A percentile compares a stretch with the other conserved stretches of the same genome.
phyloP scores from a whole-genome alignment of 2,329 filamentous ascomycete species.

The Neofusicoccum sp. region DNA sequence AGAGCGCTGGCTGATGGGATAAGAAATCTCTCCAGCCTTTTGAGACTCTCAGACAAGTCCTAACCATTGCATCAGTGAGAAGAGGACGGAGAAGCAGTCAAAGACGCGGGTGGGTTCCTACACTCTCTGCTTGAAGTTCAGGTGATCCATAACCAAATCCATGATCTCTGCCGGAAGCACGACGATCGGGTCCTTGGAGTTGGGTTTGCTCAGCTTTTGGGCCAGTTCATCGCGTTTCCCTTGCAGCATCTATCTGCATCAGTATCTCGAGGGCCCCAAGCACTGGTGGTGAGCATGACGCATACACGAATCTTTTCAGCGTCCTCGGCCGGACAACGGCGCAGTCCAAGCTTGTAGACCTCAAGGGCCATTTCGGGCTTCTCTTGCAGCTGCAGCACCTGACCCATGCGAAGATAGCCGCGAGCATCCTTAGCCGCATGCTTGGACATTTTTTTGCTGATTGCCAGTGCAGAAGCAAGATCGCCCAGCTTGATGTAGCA shows the following conservation, averaged over 20 bases:
- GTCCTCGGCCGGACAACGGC: conserved; percentile 26
- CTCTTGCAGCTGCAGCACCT: conserved; percentile 50
- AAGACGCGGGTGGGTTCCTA: conserved; percentile 30
- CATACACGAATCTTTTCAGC: conserved; percentile 36
- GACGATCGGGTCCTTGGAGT: conserved; percentile 55
- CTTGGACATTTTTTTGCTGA: conserved; percentile 61
- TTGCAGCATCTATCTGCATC: conserved; percentile 36
- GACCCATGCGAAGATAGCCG: conserved; percentile 61
- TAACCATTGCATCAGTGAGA: conserved; percentile 25
- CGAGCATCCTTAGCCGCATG: conserved; percentile 47
- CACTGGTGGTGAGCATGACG: neutral
- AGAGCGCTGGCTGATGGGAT: conserved; percentile 49
- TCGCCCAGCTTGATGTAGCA: conserved; percentile 57
- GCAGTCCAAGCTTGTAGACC: conserved; percentile 62
- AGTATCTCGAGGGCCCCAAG: neutral
- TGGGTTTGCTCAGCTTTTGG: conserved; percentile 44
- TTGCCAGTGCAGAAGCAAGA: conserved; percentile 54
- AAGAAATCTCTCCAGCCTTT: conserved; percentile 59
- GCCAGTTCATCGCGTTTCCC: conserved; percentile 52
- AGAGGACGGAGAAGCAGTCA: neutral
- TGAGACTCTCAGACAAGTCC: conserved; percentile 56
- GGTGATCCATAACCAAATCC: conserved; percentile 52
- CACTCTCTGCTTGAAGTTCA: conserved; percentile 56
- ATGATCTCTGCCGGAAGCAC: conserved; percentile 58
- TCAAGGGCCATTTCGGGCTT: conserved; percentile 57